A percentile compares a stretch with the other conserved stretches of the same genome.
These are phyloP conservation scores for Verticillium nonalfalfae DNA, from an alignment of 2,329 filamentous ascomycete species.

Conservation along the genomic window DNA sequence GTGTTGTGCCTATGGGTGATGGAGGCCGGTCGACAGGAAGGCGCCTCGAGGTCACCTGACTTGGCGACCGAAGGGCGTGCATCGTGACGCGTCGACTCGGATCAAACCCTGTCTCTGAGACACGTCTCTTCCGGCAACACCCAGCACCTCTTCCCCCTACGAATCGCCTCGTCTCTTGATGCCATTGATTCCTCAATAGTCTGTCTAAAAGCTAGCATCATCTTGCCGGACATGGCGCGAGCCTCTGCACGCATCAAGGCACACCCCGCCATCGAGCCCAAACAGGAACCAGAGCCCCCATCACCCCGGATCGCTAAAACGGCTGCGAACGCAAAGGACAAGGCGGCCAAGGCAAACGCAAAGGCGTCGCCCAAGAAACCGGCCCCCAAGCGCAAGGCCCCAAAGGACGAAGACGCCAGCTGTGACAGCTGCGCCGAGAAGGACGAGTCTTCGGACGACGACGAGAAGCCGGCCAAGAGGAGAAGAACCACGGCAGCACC, in stretches of 20 bases:
- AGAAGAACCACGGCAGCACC: conserved; percentile 21
- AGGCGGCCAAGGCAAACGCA: conserved; percentile 12
- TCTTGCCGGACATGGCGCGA: conserved; percentile 22
- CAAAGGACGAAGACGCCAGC: conserved; percentile 17
- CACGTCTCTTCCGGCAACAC: too few species aligned
- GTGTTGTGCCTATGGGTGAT: too few species aligned
- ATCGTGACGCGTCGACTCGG: conserved; percentile 3
- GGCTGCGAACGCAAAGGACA: conserved; percentile 17
- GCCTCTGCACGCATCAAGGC: conserved; percentile 24
- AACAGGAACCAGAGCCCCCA: background rate
- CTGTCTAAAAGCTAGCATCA: too few species aligned
- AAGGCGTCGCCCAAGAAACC: background rate
- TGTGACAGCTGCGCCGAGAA: conserved; percentile 14
- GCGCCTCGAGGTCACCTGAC: conserved; percentile 6
- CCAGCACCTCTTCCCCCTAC: background rate
- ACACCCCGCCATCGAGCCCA: background rate
- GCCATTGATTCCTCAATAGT: too few species aligned
- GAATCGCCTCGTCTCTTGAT: background rate
- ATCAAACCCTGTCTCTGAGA: too few species aligned
- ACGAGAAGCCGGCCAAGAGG: conserved; percentile 32
- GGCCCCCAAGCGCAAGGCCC: conserved; percentile 6
- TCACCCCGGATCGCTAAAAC: conserved; percentile 7
- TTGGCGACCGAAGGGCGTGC: conserved; percentile 3
- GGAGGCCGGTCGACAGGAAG: too few species aligned
- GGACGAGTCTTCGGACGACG: conserved; percentile 9